Base-by-base conservation (phyloP, 2,329 filamentous ascomycete genomes). In the Curvularia sp. region DNA sequence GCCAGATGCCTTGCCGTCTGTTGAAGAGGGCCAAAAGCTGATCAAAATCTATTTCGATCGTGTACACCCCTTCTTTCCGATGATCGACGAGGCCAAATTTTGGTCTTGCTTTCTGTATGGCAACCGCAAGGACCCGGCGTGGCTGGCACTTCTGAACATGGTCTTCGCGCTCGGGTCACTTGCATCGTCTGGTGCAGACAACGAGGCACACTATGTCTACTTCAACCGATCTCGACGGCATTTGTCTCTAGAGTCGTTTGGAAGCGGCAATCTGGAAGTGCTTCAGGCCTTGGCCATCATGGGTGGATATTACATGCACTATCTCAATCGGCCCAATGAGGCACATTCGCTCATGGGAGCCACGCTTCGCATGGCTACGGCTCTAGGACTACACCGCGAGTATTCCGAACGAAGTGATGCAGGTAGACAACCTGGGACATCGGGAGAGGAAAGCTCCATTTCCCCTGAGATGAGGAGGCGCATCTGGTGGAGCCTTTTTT, bases 1-100 rank as follows among this genome's bases (percentile, higher is more conserved):
- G 60, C 67, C 75, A 53, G 58, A 80, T 47, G 80, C 87, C 26
- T 76, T 85, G 38, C 85, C 86, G 60, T 56, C 79, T 81, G 84
- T 85, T 15, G 85, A 84, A 72, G 88, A 89, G 66, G 88, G 88
- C 15, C 86, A 89, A 72, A 86, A 86, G 5, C 79, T 91, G 9
- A 86, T 92, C 41, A 87, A 92, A 65, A 88, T 88, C n/a, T 92
- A 91, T 73, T 92, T 92, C 73, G 88, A 88, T 64, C 84, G 88
- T 31, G 85, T 90, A 24, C 90, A 92, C 61, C 85, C 88, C 1
- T 89, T 91, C 64, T 84, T 89, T 4, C 90, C 90, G 0, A 87
- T 92, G 83, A 81, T 93, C 3, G 89, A 93, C 64, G 89, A 92
- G 73, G 84, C 85, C 18, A 83, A 85, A 9, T 91, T 92, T 74